Conservation (phyloP, 305 asterid species). For the Fraxinus paxiana region DNA sequence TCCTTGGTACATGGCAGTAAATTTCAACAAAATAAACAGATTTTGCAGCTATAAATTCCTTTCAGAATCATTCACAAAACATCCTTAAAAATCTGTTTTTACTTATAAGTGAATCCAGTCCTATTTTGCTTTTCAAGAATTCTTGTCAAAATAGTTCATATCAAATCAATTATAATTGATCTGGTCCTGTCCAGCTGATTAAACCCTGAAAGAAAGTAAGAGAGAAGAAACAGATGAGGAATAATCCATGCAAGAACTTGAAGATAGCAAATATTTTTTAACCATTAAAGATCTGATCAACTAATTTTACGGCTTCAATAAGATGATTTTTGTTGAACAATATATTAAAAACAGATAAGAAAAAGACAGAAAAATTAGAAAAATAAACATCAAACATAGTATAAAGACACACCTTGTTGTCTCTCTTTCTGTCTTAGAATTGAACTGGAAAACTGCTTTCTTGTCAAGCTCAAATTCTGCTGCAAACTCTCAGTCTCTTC, state of each 20-base stretch:
- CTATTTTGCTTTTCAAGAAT: neutral
- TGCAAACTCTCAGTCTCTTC: conserved; percentile 17
- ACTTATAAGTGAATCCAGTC: neutral
- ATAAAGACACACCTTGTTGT: conserved; percentile 4
- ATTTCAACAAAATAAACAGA: neutral
- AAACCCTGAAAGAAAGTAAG: conserved; percentile 31
- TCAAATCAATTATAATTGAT: neutral
- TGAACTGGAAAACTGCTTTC: conserved; percentile 31
- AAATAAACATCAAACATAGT: conserved; percentile 2
- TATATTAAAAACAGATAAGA: neutral
- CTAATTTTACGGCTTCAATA: neutral
- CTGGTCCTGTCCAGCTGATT: neutral
- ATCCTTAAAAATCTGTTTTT: neutral
- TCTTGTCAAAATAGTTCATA: neutral
- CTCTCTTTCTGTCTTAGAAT: conserved; percentile 10
- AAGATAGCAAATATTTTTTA: conserved; percentile 19
- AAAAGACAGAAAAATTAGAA: neutral
- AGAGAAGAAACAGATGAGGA: conserved; percentile 12
- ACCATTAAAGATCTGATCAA: neutral
- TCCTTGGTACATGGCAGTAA: conserved; percentile 52
- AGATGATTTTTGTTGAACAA: neutral
- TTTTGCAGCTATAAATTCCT: neutral
- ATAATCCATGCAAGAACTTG: conserved; percentile 36
- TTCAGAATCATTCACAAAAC: neutral
- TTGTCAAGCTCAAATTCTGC: conserved; percentile 44